These are phyloP conservation scores for Termitomyces sp. DNA, from an alignment of 768 basidiomycete genomes.

Conservation along the genomic window DNA sequence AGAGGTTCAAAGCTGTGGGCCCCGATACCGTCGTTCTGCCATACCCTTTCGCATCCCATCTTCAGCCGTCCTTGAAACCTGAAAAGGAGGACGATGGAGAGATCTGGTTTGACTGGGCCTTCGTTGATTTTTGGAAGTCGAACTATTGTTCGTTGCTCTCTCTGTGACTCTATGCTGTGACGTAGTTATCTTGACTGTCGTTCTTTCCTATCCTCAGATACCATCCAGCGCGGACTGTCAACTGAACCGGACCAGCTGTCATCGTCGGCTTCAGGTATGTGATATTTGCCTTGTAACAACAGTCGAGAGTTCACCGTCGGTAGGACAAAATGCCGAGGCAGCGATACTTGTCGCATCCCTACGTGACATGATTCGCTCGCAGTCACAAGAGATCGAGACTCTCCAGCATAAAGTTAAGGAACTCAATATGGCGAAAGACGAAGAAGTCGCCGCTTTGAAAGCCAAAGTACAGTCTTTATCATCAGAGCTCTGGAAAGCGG, in stretches of 20 bases:
- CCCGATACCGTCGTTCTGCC: constrained; percentile 76
- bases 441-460: constrained; percentile 41
- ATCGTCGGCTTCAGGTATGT: constrained; percentile 41
- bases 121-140: constrained; percentile 98
- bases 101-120: constrained; percentile 98
- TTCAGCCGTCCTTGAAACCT: constrained; percentile 27
- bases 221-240: constrained; percentile 68
- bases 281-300: not conserved
- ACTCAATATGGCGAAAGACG: constrained; percentile 20
- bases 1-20: constrained; percentile 84
- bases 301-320: not conserved
- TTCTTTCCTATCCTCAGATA: constrained; percentile 38
- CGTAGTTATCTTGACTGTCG: not conserved
- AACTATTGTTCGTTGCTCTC: constrained; percentile 72
- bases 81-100: constrained; percentile 63
- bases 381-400: constrained; percentile 73
- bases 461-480: constrained; percentile 42
- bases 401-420: constrained; percentile 59
- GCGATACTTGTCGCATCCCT: constrained; percentile 80
- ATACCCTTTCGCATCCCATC: constrained; percentile 35
- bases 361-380: constrained; percentile 75
- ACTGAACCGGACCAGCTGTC: constrained; percentile 64
- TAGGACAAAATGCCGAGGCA: constrained; percentile 70
- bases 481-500: constrained; percentile 41
- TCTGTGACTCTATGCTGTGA: not conserved